These are phyloP conservation scores for Cryptomeria japonica DNA, from an alignment of 75 land plant species.

Conservation along the genomic window DNA sequence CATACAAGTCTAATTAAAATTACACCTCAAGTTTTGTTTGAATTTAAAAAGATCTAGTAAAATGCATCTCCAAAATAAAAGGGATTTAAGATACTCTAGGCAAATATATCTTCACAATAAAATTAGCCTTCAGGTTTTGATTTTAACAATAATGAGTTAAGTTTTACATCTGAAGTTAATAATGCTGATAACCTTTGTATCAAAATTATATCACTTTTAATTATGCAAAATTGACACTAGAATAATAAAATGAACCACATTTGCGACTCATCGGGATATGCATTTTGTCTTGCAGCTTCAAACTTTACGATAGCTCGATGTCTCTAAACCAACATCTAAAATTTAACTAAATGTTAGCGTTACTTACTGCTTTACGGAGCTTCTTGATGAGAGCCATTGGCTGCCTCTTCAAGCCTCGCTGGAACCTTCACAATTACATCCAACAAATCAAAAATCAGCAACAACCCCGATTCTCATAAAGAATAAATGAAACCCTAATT, in stretches of 20 bases:
- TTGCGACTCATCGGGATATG: too few species aligned
- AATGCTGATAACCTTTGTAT: too few species aligned
- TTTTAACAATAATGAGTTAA: too few species aligned
- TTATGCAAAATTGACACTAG: too few species aligned
- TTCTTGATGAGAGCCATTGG: conserved; percentile 91
- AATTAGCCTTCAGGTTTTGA: too few species aligned
- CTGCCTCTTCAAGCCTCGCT: conserved; percentile 77
- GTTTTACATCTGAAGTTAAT: too few species aligned
- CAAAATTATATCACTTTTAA: too few species aligned
- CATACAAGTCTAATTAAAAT: background rate
- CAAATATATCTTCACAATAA: too few species aligned
- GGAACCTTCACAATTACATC: conserved; percentile 44
- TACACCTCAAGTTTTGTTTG: too few species aligned
- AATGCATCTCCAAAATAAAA: too few species aligned
- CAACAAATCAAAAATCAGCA: background rate
- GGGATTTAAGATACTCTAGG: too few species aligned
- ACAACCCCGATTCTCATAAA: background rate
- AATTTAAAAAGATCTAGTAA: too few species aligned
- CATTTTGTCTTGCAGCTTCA: background rate
- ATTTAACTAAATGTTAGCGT: background rate
- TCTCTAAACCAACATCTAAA: background rate
- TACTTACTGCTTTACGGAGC: conserved; percentile 76
- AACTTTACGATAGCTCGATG: background rate
- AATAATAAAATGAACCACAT: background rate
- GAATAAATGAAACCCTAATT: background rate